Evolutionary conservation across 345 rosid genomes (phyloP).

Genomic region (Zanthoxylum bungeanum): DNA sequence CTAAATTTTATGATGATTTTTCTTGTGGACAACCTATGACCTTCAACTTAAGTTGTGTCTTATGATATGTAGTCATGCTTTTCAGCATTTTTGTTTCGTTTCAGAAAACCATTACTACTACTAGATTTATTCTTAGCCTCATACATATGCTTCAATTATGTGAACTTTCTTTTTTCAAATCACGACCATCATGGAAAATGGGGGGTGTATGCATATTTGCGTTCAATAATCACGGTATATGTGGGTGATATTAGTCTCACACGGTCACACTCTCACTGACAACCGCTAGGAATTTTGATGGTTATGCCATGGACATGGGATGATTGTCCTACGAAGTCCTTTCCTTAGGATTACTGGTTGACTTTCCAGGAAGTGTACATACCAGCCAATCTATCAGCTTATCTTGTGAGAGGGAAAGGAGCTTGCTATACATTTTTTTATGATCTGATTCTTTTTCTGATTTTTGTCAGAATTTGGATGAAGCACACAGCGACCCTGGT

Average conservation of each 20-base stretch:
- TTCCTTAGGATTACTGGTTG: not conserved
- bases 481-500: conserved; percentile 91
- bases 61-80: not conserved
- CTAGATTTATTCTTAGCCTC: not conserved
- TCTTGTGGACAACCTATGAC: not conserved
- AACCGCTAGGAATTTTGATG: not conserved
- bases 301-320: not conserved
- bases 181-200: not conserved
- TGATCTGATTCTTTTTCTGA: conserved; percentile 14
- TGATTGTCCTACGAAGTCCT: not conserved
- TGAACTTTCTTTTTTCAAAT: not conserved
- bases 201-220: not conserved
- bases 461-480: conserved; percentile 77
- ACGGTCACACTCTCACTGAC: not conserved
- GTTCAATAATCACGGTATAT: not conserved
- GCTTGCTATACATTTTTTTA: not conserved
- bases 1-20: not conserved
- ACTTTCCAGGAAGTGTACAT: not conserved
- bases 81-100: not conserved
- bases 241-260: not conserved
- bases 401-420: not conserved
- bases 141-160: not conserved
- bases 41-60: not conserved
- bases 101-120: not conserved
- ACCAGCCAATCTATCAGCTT: not conserved